Base-by-base conservation (phyloP, 1,284 basidiomycete genomes). In the Pyrrhoderma lamaoense region DNA sequence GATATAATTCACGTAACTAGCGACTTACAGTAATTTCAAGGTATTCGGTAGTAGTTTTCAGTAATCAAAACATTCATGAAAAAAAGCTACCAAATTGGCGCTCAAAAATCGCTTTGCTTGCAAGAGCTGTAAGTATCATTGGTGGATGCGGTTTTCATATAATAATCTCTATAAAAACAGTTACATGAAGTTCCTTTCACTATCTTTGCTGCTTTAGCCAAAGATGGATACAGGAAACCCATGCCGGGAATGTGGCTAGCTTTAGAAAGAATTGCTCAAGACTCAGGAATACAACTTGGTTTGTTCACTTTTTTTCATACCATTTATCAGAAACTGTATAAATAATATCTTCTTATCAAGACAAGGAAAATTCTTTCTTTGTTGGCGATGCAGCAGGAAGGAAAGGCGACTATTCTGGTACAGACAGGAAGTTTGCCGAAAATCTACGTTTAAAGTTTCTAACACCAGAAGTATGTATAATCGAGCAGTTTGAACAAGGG, bases 381-480 rank as follows among this genome's bases (percentile, higher is more conserved):
- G 85, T 96, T 2, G 93, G 93, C 3, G 93, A 97, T 60, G 93
- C 92, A 1, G 93, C 93, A 5, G 93, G 93, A 8, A 76, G 93
- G 40, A 65, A 69, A 9, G 65, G 65, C 13, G 91, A 94, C 64
- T 86, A 85, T 63, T 76, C 85, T 4, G 80, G 83, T 52, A 89
- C 84, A 0, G 93, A 95, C 67, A 75, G 85, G 38, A 93, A 93
- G 64, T 89, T 87, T 74, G 91, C 93, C 1, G 63, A 81, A 5
- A 95, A 94, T 59, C 64, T 85, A 8, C 82, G 74, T 0, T 61
- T 94, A 2, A 69, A 69, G 8, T 94, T 94, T 63, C 70, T 74
- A 48, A 93, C 90, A 1, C 79, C 80, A 1, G 78, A 80, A 62
- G 75, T 75, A 49, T n/a, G 64, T 36, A 38, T 53, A n/a, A n/a